Evolutionary conservation across 805 yeast species (phyloP).

Genomic region (Cyberlindnera suaveolens): DNA sequence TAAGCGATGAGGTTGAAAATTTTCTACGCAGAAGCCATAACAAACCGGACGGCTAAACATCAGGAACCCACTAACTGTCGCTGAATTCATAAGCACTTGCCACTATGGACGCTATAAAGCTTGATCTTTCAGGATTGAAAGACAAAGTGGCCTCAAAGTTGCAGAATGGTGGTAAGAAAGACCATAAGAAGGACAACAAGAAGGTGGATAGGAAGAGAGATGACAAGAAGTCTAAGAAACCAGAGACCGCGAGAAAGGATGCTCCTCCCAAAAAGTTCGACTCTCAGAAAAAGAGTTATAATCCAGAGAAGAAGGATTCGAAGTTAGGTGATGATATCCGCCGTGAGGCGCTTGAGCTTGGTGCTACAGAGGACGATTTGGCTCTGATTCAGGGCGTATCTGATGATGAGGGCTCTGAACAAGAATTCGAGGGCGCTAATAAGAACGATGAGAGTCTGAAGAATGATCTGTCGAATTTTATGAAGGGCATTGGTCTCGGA

Average conservation of each 20-base stretch:
- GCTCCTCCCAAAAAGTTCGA: too few relatives aligned
- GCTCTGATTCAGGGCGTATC: conserved; percentile 52
- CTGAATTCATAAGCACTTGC: neutral
- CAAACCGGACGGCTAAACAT: neutral
- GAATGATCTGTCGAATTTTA: conserved; percentile 52
- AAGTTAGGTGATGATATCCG: conserved; percentile 33
- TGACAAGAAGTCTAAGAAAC: conserved; percentile 6
- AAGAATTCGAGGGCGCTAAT: conserved; percentile 30
- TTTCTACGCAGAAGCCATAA: conserved; percentile 3
- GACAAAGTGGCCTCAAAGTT: conserved; percentile 58
- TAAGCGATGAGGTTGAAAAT: conserved; percentile 15
- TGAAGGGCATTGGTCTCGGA: conserved; percentile 63
- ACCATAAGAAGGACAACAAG: conserved; percentile 13
- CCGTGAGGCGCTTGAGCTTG: conserved; percentile 71
- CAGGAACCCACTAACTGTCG: too few relatives aligned
- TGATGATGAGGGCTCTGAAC: conserved; percentile 38
- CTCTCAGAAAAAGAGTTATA: too few relatives aligned
- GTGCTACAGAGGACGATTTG: conserved; percentile 83
- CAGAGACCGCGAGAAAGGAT: neutral
- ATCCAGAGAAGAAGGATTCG: conserved; percentile 12
- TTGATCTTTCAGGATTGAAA: conserved; percentile 46
- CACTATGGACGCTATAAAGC: conserved; percentile 21
- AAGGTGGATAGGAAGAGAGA: conserved; percentile 9
- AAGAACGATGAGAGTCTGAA: conserved; percentile 34
- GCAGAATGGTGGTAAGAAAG: conserved; percentile 20